Conservation (phyloP, 2,329 filamentous ascomycete genomes). For the Domatiomyces globalis region DNA sequence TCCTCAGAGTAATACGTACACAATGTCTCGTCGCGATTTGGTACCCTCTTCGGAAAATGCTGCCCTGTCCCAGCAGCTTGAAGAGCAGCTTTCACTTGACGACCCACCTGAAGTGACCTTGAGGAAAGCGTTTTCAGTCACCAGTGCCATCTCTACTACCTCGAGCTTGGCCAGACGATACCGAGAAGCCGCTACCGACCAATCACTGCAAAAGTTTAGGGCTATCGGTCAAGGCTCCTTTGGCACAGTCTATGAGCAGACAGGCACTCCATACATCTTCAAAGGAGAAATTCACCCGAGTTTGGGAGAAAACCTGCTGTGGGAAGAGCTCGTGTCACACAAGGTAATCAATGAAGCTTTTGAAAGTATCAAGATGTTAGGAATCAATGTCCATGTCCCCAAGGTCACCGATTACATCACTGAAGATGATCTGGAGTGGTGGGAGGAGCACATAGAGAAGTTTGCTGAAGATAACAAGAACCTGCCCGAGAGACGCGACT, state of each 20-base stretch:
- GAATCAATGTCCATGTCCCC: slow-evolving; percentile 13
- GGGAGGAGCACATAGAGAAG: slow-evolving; percentile 15
- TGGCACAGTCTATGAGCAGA: not conserved
- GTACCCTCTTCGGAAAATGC: not conserved
- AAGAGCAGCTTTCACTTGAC: not conserved
- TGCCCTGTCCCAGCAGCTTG: not conserved
- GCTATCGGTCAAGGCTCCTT: not conserved
- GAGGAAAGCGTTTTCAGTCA: not conserved
- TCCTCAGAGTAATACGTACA: no score
- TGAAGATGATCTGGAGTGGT: slow-evolving; percentile 18
- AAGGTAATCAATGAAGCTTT: not conserved
- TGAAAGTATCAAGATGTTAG: not conserved
- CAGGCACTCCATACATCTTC: not conserved
- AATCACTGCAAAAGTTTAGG: not conserved
- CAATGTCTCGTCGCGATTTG: no score
- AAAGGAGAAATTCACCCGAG: not conserved
- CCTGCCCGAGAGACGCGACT: slow-evolving; percentile 18
- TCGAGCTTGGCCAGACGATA: not conserved
- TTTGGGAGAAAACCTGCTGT: not conserved
- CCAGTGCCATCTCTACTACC: not conserved
- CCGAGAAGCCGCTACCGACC: not conserved
- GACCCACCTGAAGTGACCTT: not conserved
- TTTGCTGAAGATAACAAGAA: slow-evolving; percentile 22
- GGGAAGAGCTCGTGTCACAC: not conserved
- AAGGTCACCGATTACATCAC: slow-evolving; percentile 19